Conservation (phyloP, 2,329 filamentous ascomycete genomes). For the Chaetomiaceae sp. region DNA sequence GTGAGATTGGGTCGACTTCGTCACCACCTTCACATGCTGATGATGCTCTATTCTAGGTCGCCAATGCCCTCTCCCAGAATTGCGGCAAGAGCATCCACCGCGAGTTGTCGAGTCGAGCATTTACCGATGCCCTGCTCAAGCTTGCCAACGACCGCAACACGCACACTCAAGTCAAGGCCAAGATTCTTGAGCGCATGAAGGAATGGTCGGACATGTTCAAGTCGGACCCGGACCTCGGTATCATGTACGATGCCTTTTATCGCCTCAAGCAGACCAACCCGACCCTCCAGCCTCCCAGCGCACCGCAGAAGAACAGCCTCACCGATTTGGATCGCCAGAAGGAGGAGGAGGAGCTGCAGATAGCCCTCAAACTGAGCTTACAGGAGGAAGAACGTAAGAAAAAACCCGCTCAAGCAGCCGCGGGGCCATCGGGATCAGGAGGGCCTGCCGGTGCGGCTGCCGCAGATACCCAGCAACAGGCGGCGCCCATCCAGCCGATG, state of each 20-base stretch:
- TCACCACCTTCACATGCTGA: neutral
- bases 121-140: slow-evolving; percentile 88
- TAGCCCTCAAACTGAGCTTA: slow-evolving; percentile 87
- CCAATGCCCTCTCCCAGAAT: slow-evolving; percentile 87
- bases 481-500: slow-evolving; percentile 51
- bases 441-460: slow-evolving; percentile 33
- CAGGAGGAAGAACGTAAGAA: slow-evolving; percentile 74
- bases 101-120: slow-evolving; percentile 84
- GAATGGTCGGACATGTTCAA: slow-evolving; percentile 96
- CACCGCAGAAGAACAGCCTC: slow-evolving; percentile 87
- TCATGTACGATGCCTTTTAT: slow-evolving; percentile 94
- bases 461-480: slow-evolving; percentile 34
- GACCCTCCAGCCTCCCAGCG: slow-evolving; percentile 83
- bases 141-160: slow-evolving; percentile 93
- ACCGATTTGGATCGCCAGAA: slow-evolving; percentile 87
- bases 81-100: slow-evolving; percentile 82
- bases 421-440: slow-evolving; percentile 37
- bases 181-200: slow-evolving; percentile 94
- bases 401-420: slow-evolving; percentile 37
- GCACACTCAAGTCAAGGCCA: slow-evolving; percentile 92
- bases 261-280: slow-evolving; percentile 82
- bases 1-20: slow-evolving; percentile 39
- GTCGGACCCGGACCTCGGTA: slow-evolving; percentile 83
- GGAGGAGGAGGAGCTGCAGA: slow-evolving; percentile 95
- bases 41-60: slow-evolving; percentile 57